Evolutionary conservation across 192 early-diverging fungal genomes (phyloP).

Genomic region (Geranomyces michiganensis): DNA sequence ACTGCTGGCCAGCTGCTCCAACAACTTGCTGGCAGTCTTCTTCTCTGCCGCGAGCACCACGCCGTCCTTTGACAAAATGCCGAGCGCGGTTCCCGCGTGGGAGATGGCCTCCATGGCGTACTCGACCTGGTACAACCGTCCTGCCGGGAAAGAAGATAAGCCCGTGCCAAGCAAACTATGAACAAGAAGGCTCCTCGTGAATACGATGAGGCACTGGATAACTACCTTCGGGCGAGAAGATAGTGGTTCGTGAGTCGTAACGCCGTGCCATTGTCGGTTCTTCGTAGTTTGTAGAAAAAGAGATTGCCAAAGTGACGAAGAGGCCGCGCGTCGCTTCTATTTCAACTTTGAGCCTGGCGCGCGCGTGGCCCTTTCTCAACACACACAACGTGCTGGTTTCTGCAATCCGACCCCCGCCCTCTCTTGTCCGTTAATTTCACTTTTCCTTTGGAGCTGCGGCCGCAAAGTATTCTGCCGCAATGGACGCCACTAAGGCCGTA

Average conservation of each 20-base stretch:
- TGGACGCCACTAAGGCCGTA: too few species aligned
- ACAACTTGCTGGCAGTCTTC: conserved; percentile 88
- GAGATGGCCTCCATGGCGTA: conserved; percentile 99
- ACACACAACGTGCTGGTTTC: too few species aligned
- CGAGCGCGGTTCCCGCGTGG: conserved; percentile 92
- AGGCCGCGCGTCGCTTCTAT: too few species aligned
- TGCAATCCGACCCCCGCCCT: too few species aligned
- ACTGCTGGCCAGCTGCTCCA: conserved; percentile 80
- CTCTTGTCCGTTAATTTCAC: too few species aligned
- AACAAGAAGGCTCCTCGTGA: conserved; percentile 14
- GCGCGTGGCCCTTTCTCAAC: too few species aligned
- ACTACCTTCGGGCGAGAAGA: conserved; percentile 98
- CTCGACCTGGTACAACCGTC: conserved; percentile 98
- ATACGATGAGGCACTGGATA: not conserved
- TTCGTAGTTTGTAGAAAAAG: not conserved
- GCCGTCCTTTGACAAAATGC: conserved; percentile 89
- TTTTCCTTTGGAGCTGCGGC: too few species aligned
- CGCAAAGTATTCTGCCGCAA: too few species aligned
- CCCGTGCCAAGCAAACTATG: not conserved
- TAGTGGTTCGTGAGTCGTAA: conserved; percentile 98
- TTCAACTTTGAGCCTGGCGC: too few species aligned
- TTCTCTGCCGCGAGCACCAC: conserved; percentile 97
- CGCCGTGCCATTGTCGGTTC: conserved; percentile 79
- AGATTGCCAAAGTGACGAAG: not conserved
- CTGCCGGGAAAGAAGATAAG: conserved; percentile 47